phyloP scores from a whole-genome alignment of 2,329 filamentous ascomycete genomes.

The Pseudogymnoascus sp. region DNA sequence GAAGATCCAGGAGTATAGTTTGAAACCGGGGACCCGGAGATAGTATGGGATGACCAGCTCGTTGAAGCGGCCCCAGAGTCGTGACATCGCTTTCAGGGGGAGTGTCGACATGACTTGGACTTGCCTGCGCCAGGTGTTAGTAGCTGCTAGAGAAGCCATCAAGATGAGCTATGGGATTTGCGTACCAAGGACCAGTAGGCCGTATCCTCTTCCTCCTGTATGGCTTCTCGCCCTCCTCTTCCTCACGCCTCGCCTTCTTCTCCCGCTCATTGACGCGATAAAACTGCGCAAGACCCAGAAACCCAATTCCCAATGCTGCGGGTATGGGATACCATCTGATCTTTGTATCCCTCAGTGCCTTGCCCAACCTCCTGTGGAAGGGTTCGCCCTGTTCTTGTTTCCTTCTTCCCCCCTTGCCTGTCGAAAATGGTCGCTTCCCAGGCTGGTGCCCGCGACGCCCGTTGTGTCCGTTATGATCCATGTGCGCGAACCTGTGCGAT shows the following conservation, averaged over 20 bases:
- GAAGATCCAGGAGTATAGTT: conserved; percentile 65
- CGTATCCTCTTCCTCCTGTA: conserved; percentile 49
- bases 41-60: conserved; percentile 64
- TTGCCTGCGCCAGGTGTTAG: conserved; percentile 38
- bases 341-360: conserved; percentile 54
- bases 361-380: conserved; percentile 48
- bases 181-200: conserved; percentile 58
- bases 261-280: conserved; percentile 50
- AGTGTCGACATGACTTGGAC: conserved; percentile 69
- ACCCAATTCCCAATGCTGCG: conserved; percentile 58
- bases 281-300: conserved; percentile 58
- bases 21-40: conserved; percentile 64
- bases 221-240: conserved; percentile 28
- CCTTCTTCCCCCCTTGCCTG: conserved; percentile 21
- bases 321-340: conserved; percentile 68
- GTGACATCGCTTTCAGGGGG: conserved; percentile 63
- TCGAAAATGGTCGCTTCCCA: conserved; percentile 18
- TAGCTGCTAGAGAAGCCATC: not conserved
- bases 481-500: not conserved
- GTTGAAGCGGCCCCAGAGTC: conserved; percentile 67
- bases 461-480: not conserved
- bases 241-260: conserved; percentile 31
- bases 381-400: conserved; percentile 4
- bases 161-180: not conserved
- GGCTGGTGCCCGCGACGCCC: not conserved